Evolutionary conservation across 2,329 filamentous ascomycete species (phyloP).

Genomic region (Parastagonospora avenae): DNA sequence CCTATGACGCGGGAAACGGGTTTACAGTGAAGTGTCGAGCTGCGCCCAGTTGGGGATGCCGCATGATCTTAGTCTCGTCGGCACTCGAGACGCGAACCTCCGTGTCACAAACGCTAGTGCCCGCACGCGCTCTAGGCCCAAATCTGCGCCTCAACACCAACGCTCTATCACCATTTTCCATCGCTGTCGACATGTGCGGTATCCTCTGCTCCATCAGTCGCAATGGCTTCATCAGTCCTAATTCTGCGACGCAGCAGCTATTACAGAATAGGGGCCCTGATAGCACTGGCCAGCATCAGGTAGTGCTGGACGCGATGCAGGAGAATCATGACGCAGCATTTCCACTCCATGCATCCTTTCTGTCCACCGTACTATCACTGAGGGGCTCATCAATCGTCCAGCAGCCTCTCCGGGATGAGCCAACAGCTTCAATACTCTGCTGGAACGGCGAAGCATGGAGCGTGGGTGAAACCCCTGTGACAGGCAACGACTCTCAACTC

Average conservation of each 20-base stretch:
- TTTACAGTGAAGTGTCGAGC: slow-evolving; percentile 9
- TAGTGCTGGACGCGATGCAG: slow-evolving; percentile 9
- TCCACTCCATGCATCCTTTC: slow-evolving; percentile 62
- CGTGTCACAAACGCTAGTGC: slow-evolving; percentile 15
- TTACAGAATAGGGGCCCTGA: slow-evolving; percentile 44
- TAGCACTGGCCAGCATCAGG: slow-evolving; percentile 22
- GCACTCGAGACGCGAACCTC: slow-evolving; percentile 25
- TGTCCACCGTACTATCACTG: slow-evolving; percentile 89
- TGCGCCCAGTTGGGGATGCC: not conserved
- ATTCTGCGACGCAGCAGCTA: slow-evolving; percentile 27
- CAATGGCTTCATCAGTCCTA: slow-evolving; percentile 25
- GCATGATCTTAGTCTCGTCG: slow-evolving; percentile 10
- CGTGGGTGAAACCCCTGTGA: slow-evolving; percentile 62
- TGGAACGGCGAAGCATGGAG: slow-evolving; percentile 99
- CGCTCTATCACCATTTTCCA: slow-evolving; percentile 12
- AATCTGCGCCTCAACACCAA: slow-evolving; percentile 10
- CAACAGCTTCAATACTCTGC: slow-evolving; percentile 72
- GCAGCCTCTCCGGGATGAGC: slow-evolving; percentile 72
- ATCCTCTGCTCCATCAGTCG: slow-evolving; percentile 58
- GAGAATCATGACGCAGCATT: not conserved
- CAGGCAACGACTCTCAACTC: slow-evolving; percentile 77
- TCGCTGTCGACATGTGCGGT: slow-evolving; percentile 46
- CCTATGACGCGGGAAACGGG: slow-evolving; percentile 5
- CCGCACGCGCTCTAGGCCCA: not conserved
- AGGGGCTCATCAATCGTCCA: slow-evolving; percentile 72